Percentiles rank a stretch among this genome's conserved stretches.
Conservation (phyloP, 2,329 filamentous ascomycete genomes). For the Aspergillus eucalypticola region DNA sequence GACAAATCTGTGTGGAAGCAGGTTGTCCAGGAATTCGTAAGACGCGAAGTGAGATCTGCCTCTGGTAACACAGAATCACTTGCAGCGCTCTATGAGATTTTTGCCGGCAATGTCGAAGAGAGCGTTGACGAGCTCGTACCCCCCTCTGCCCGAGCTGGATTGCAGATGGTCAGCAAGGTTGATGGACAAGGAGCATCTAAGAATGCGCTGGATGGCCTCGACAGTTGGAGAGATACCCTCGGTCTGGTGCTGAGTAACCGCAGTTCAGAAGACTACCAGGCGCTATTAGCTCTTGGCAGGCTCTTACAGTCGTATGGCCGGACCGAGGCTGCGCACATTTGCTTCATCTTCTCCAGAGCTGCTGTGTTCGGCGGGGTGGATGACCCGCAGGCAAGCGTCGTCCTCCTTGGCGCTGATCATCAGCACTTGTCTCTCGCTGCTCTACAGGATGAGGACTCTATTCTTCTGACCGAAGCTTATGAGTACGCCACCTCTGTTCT, state of each 20-base stretch:
- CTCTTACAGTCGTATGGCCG: slow-evolving; percentile 83
- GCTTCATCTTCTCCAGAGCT: slow-evolving; percentile 80
- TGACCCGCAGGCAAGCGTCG: slow-evolving; percentile 74
- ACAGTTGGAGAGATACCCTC: slow-evolving; percentile 92
- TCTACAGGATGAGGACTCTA: slow-evolving; percentile 76
- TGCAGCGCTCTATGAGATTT: slow-evolving; percentile 87
- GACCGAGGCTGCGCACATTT: slow-evolving; percentile 88
- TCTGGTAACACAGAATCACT: slow-evolving; percentile 81
- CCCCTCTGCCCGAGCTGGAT: slow-evolving; percentile 83
- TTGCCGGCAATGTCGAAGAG: slow-evolving; percentile 91
- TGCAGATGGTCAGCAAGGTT: slow-evolving; percentile 81
- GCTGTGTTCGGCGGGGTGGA: slow-evolving; percentile 79
- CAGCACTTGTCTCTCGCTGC: slow-evolving; percentile 69
- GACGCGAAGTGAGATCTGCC: slow-evolving; percentile 84
- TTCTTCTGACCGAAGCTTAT: slow-evolving; percentile 94
- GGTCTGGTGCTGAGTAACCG: slow-evolving; percentile 85
- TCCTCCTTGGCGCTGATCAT: slow-evolving; percentile 84
- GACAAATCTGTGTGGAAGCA: slow-evolving; percentile 79
- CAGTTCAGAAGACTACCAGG: slow-evolving; percentile 73
- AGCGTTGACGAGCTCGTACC: slow-evolving; percentile 95
- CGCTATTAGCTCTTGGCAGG: slow-evolving; percentile 76
- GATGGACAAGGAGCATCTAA: slow-evolving; percentile 61
- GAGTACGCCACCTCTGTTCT: slow-evolving; percentile 83
- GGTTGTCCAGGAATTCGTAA: slow-evolving; percentile 91
- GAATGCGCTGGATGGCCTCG: slow-evolving; percentile 78